A percentile compares a stretch with the other conserved stretches of the same genome.
Evolutionary conservation across 75 land plant species (phyloP).

Genomic region (Cryptomeria japonica): DNA sequence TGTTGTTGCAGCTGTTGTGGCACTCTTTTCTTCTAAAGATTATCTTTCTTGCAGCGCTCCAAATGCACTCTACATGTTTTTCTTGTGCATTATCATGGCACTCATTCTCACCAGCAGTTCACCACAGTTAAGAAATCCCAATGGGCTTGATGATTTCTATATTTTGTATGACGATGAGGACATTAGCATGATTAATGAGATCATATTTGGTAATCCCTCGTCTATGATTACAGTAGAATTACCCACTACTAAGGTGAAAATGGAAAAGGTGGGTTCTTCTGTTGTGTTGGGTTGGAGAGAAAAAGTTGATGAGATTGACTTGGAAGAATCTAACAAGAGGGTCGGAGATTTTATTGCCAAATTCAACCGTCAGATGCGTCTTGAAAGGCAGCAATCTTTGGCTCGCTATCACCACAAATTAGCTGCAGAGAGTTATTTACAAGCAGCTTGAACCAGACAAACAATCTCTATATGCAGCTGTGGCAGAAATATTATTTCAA

Average conservation of each 20-base stretch:
- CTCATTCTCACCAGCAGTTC: background rate
- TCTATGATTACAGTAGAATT: background rate
- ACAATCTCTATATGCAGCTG: background rate
- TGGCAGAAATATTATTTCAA: too few relatives aligned
- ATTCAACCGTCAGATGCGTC: background rate
- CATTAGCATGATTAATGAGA: background rate
- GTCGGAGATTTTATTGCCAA: slow-evolving; percentile 1
- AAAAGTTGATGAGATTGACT: background rate
- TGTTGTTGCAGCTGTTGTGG: background rate
- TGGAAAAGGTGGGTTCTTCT: background rate
- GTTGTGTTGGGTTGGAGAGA: background rate
- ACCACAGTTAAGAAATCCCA: background rate
- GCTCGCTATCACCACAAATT: background rate
- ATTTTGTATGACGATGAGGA: background rate
- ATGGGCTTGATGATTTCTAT: background rate
- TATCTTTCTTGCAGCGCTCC: background rate
- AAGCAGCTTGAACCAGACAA: background rate
- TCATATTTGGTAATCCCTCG: background rate
- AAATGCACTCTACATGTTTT: background rate
- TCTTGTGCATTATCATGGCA: background rate
- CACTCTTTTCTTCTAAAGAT: background rate
- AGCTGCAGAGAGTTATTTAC: background rate
- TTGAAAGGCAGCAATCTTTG: background rate
- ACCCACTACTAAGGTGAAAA: background rate
- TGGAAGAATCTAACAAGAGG: background rate